These are phyloP conservation scores for Paramecium biaurelia DNA, from an alignment of 73 alveolate genomes.

Conservation along the genomic window DNA sequence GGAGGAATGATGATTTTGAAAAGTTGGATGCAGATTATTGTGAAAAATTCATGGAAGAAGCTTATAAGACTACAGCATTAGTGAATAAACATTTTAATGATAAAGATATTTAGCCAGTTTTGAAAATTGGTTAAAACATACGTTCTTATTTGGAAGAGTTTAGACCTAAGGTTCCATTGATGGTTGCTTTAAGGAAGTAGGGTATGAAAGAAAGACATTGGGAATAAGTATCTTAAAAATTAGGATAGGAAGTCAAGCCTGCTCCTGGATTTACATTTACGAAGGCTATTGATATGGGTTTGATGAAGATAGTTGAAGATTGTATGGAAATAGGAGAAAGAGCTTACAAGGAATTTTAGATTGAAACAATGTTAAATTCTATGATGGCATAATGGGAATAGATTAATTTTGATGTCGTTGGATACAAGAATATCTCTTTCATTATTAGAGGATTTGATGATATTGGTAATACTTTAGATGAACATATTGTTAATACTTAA, in stretches of 20 bases:
- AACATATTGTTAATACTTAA: neutral
- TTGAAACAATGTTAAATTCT: conserved; percentile 44
- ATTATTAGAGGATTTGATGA: conserved; percentile 44
- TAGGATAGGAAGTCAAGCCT: conserved; percentile 90
- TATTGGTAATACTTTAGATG: conserved; percentile 1
- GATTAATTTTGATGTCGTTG: conserved; percentile 60
- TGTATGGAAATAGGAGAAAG: conserved; percentile 99
- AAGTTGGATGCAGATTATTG: conserved; percentile 79
- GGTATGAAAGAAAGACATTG: conserved; percentile 99
- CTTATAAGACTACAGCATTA: conserved; percentile 72
- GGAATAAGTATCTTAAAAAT: conserved; percentile 94
- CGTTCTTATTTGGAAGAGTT: conserved; percentile 82
- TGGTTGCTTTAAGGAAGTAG: conserved; percentile 88
- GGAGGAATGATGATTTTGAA: conserved; percentile 90
- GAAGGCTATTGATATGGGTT: conserved; percentile 91
- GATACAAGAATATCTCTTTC: conserved; percentile 67
- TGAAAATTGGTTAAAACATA: conserved; percentile 29
- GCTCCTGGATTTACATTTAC: conserved; percentile 95
- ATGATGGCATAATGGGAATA: conserved; percentile 59
- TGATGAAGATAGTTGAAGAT: conserved; percentile 90
- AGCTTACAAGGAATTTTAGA: conserved; percentile 70
- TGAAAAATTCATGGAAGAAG: conserved; percentile 80
- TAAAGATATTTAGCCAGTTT: conserved; percentile 68
- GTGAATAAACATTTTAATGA: conserved; percentile 81
- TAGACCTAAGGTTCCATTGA: conserved; percentile 93